Base-by-base conservation (phyloP, 805 yeast species). In the Nakazawaea populi region DNA sequence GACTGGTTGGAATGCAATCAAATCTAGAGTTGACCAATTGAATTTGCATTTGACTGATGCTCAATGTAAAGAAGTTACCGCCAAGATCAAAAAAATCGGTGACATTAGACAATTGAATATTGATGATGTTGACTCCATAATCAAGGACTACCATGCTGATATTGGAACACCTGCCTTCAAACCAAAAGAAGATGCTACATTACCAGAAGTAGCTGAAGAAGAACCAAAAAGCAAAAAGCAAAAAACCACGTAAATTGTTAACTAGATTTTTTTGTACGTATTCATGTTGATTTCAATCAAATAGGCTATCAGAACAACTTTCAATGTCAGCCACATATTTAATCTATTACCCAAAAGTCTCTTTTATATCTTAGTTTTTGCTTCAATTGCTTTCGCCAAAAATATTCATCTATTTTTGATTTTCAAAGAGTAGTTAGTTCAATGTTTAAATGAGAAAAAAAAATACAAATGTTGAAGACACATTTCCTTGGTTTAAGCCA, bases 1-100 rank as follows among this genome's bases (percentile, higher is more conserved):
- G 65, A 92, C 99, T 11, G 99, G 99, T 55, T 92, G 99, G 99
- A 94, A 92, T 71, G 98, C 98, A 51, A 92, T 92, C 80, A 92
- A 92, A 77, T 83, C 96, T 42, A 87, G 99, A 73, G 99, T 94
- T 55, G 99, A 92, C 69, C 99, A 92, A 73, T 81, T 92, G 73
- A 91, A 94, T 72, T 77, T 92, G 71, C 75, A 84, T 61, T 77
- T 92, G 66, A 82, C 94, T 46, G 99, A 92, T 66, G 92, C 84
- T 59, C 97, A 92, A 78, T 76, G 88, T 72, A 94, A 94, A 79
- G 97, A 89, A 68, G 96, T 94, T 56, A 92, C 99, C 36, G 76
- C 79, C 60, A 91, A 91, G 76, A 91, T 92, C 71, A 92, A 92
- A 78, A 79, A 83, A 71, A 79, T 92, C 63, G 99, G 98, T 58